These are phyloP conservation scores for Boletus reticuloceps DNA, from an alignment of 768 basidiomycete genomes.

Conservation along the genomic window DNA sequence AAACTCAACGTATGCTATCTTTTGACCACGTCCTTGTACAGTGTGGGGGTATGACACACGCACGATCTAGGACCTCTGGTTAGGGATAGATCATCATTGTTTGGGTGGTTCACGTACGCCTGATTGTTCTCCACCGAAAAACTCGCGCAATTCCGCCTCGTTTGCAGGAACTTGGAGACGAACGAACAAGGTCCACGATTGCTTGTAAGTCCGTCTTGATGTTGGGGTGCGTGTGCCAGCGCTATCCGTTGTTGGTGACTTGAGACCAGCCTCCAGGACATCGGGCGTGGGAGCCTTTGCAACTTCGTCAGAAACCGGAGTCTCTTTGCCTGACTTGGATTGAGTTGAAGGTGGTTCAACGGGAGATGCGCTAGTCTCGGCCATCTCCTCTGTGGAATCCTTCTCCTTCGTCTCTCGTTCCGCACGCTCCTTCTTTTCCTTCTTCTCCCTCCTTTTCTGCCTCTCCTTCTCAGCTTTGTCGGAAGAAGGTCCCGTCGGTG, in stretches of 20 bases:
- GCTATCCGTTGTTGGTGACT: conserved; percentile 58
- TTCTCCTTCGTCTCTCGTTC: conserved; percentile 42
- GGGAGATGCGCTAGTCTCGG: conserved; percentile 27
- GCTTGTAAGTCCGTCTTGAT: conserved; percentile 55
- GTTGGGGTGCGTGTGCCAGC: conserved; percentile 72
- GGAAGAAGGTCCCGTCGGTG: conserved; percentile 28
- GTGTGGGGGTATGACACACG: conserved; percentile 57
- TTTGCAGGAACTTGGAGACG: conserved; percentile 51
- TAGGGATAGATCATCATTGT: neutral
- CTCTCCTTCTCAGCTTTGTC: conserved; percentile 59
- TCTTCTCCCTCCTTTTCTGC: conserved; percentile 59
- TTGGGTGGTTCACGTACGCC: conserved; percentile 48
- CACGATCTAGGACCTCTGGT: conserved; percentile 50
- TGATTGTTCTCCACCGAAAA: conserved; percentile 68
- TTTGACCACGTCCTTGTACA: conserved; percentile 47
- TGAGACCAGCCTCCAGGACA: conserved; percentile 36
- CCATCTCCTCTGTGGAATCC: conserved; percentile 36
- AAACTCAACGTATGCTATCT: conserved; percentile 86
- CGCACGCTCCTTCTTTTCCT: conserved; percentile 53
- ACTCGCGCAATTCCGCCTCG: conserved; percentile 70
- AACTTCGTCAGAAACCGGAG: conserved; percentile 31
- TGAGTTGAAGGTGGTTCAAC: conserved; percentile 21
- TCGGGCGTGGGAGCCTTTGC: conserved; percentile 26
- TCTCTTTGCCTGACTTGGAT: conserved; percentile 40
- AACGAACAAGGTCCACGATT: conserved; percentile 88